Conservation (phyloP, 768 basidiomycete species). For the Suillus discolor region DNA sequence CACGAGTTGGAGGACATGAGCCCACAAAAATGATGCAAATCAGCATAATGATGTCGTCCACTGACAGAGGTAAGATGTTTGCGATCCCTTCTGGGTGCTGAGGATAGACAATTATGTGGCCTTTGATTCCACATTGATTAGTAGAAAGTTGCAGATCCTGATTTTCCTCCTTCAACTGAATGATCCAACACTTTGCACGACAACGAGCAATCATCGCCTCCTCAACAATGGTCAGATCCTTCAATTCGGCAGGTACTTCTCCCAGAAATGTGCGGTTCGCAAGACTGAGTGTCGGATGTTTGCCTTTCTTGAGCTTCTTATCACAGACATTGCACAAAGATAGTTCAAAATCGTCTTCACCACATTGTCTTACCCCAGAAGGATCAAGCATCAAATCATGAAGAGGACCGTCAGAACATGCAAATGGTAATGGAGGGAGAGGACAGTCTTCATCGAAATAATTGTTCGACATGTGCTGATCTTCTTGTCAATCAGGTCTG, state of each 20-base stretch:
- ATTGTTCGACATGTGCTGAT: background rate
- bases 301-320: background rate
- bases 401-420: background rate
- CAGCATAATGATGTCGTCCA: conserved; percentile 36
- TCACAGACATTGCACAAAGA: background rate
- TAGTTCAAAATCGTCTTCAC: background rate
- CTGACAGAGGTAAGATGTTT: conserved; percentile 34
- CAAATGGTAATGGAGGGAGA: background rate
- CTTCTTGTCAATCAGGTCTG: background rate
- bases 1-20: conserved; percentile 20
- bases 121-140: conserved; percentile 36
- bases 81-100: conserved; percentile 34
- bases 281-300: conserved; percentile 4
- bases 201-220: conserved; percentile 43
- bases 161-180: conserved; percentile 35
- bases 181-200: conserved; percentile 38
- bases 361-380: background rate
- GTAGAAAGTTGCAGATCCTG: background rate
- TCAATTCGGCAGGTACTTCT: conserved; percentile 29
- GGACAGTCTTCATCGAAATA: background rate
- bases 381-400: background rate
- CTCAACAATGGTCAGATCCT: conserved; percentile 39
- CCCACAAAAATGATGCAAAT: conserved; percentile 46
- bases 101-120: conserved; percentile 45
- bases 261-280: conserved; percentile 34